phyloP scores from a whole-genome alignment of 2,329 filamentous ascomycete species.

The Capronia americana region DNA sequence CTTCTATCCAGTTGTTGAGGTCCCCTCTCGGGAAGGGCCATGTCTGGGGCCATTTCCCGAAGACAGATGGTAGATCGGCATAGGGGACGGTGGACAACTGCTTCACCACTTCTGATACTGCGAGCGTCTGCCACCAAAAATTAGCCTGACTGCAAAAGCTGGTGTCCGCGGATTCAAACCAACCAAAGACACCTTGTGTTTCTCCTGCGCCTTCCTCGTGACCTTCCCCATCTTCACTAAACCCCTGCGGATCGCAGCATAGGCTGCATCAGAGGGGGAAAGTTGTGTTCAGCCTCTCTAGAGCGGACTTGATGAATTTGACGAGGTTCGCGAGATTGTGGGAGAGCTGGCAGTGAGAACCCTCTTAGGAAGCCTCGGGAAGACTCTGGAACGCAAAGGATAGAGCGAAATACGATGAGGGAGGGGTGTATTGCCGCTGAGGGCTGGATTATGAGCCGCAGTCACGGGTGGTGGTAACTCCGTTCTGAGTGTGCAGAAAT shows the following conservation, averaged over 20 bases:
- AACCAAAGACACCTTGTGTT: slow-evolving; percentile 60
- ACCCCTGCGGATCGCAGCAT: slow-evolving; percentile 31
- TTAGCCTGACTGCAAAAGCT: slow-evolving; percentile 38
- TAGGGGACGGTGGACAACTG: slow-evolving; percentile 72
- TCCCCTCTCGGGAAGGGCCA: slow-evolving; percentile 97
- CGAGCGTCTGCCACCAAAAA: slow-evolving; percentile 72
- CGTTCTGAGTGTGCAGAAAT: neutral
- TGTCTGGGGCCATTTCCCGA: slow-evolving; percentile 80
- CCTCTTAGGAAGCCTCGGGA: no score
- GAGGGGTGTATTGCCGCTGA: slow-evolving; percentile 5
- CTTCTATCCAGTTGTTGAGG: slow-evolving; percentile 95
- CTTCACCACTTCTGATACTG: slow-evolving; percentile 80
- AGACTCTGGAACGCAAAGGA: neutral
- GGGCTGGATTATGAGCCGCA: slow-evolving; percentile 6
- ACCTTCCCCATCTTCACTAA: slow-evolving; percentile 56
- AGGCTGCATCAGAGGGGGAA: slow-evolving; percentile 34
- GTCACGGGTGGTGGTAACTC: slow-evolving; percentile 2
- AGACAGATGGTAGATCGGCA: slow-evolving; percentile 75
- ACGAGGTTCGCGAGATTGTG: neutral
- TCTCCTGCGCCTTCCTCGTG: slow-evolving; percentile 59
- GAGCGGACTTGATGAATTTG: slow-evolving; percentile 3
- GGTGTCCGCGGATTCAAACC: slow-evolving; percentile 41
- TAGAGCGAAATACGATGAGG: neutral
- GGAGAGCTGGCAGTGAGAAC: neutral
- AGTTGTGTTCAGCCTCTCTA: slow-evolving; percentile 24